Base-by-base conservation (phyloP, 1,139 yeast species). In the Pichia sp. region DNA sequence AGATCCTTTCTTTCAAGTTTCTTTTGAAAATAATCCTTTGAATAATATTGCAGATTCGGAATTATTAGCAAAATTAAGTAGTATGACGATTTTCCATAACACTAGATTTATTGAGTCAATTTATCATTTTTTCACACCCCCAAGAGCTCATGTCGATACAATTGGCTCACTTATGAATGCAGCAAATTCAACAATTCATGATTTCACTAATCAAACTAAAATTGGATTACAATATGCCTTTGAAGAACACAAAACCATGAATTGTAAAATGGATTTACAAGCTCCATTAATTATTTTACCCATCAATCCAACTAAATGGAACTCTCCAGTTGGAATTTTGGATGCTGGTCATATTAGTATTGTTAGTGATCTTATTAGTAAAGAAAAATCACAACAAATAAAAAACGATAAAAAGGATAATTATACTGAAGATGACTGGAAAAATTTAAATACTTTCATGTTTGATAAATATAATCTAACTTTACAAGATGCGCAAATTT, bases 341-440 rank as follows among this genome's bases (percentile, higher is more conserved):
- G 98, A 94, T 73, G 97, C 97, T 15, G 99, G 99, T 60, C 97
- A 92, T 64, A 83, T 94, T 32, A 82, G 90, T 58, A 80, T 92
- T 8, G 69, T 74, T 2, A 87, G 96, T 63, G 92, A 89, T 55
- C 72, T 90, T 42, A 96, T 84, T 2, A 87, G 87, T 43, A 79
- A 79, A 56, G 75, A 77, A 4, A 79, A 78, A 44, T 77, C 89
- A 37, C 82, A 83, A 46, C 83, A 83, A 53, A 78, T 90, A 45
- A 88, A 83, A 59, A 70, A 78, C 9, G 80, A 87, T 62, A 72
- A 74, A 39, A 73, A 79, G 7, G 77, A 77, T 42, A 78, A 74
- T 52, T 89, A 89, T 63, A 77, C 80, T 1, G 77, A 76, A n/a
- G 74, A 76, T 1, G 96, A 89, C 61, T 84, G 92, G 82, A 69